Conservation (phyloP, 345 rosid genomes). For the Gossypium australe region DNA sequence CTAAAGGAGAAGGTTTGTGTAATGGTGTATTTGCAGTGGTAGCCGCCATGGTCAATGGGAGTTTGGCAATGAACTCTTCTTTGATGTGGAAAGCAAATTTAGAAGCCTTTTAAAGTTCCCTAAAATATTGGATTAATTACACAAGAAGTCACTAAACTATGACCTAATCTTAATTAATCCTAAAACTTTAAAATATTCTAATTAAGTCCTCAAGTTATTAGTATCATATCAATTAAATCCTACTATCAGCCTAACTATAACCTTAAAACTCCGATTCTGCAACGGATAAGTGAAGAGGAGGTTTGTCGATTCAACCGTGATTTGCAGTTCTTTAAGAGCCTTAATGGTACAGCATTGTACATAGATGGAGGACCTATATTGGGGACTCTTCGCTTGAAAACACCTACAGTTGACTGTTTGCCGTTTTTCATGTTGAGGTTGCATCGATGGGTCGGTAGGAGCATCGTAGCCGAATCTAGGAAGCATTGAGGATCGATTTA, state of each 20-base stretch:
- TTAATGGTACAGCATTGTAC: conserved; percentile 47
- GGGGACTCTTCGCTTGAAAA: conserved; percentile 63
- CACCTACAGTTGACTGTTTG: conserved; percentile 29
- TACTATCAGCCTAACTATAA: neutral
- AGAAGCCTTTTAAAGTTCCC: too few relatives aligned
- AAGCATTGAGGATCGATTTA: conserved; percentile 61
- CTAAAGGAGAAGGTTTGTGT: neutral
- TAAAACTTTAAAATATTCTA: too few relatives aligned
- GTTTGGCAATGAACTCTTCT: too few relatives aligned
- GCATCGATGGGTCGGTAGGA: conserved; percentile 80
- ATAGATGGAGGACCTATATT: conserved; percentile 56
- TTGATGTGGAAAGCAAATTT: too few relatives aligned
- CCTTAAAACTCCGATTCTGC: conserved; percentile 65
- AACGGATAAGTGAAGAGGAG: conserved; percentile 43
- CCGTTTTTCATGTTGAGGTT: conserved; percentile 33
- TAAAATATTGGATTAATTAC: too few relatives aligned
- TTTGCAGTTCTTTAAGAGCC: conserved; percentile 63
- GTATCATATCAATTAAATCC: too few relatives aligned
- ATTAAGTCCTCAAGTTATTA: too few relatives aligned
- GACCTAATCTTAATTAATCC: too few relatives aligned
- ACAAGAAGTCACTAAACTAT: too few relatives aligned
- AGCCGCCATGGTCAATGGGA: neutral
- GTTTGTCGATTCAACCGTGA: conserved; percentile 46
- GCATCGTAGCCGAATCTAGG: conserved; percentile 72
- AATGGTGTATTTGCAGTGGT: neutral